phyloP scores from a whole-genome alignment of 352 stramenopile species.

The Blastocystis sp. region DNA sequence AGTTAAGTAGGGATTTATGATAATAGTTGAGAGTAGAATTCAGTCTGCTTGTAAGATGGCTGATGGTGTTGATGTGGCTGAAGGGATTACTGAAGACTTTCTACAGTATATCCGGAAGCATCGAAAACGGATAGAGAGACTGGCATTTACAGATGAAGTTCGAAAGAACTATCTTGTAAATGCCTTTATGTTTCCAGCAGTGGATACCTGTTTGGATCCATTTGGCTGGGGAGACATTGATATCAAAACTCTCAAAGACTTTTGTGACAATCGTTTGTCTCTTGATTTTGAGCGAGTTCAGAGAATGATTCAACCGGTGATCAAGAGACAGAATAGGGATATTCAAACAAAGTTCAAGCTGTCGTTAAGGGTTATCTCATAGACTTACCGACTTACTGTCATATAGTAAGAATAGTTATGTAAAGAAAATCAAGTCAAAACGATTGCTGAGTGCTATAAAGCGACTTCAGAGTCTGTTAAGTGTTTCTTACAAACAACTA shows the following conservation, averaged over 20 bases:
- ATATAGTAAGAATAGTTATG: conserved; percentile 34
- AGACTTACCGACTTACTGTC: conserved; percentile 50
- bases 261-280: neutral
- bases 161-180: neutral
- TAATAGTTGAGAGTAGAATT: neutral
- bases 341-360: conserved; percentile 6
- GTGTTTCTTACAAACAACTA: conserved; percentile 51
- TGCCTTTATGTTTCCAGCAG: conserved; percentile 41
- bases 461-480: neutral
- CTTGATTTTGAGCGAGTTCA: conserved; percentile 19
- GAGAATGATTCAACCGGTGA: neutral
- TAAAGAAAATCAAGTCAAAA: conserved; percentile 44
- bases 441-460: neutral
- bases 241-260: neutral
- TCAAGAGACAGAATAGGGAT: neutral
- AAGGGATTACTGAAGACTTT: neutral
- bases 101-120: conserved; percentile 11
- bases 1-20: neutral
- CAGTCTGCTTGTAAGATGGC: neutral
- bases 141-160: neutral
- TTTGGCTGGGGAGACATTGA: conserved; percentile 15
- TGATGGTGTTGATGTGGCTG: neutral
- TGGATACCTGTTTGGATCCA: conserved; percentile 17
- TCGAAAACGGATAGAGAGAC: neutral
- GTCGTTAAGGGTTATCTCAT: neutral